These are phyloP conservation scores for Magnusiomyces magnusii DNA, from an alignment of 1,139 yeast genomes.

Conservation along the genomic window DNA sequence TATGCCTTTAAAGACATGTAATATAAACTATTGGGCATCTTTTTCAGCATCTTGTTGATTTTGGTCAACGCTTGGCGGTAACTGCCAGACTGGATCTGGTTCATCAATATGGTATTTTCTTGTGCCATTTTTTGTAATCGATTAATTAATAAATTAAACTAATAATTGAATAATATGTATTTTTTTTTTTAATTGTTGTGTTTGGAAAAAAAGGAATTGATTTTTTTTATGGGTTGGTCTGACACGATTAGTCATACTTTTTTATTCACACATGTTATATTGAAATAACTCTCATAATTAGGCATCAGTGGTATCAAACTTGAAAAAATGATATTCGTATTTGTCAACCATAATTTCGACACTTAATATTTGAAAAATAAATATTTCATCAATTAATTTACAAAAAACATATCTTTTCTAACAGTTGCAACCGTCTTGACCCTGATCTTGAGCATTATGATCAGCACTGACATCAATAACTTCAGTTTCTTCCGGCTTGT, in stretches of 20 bases:
- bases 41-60: slow-evolving; percentile 44
- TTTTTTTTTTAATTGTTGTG: too few relatives aligned
- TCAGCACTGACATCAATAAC: slow-evolving; percentile 55
- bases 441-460: slow-evolving; percentile 19
- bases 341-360: too few relatives aligned
- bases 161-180: too few relatives aligned
- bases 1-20: slow-evolving; percentile 43
- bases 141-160: neutral
- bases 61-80: slow-evolving; percentile 47
- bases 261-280: too few relatives aligned
- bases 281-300: too few relatives aligned
- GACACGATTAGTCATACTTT: too few relatives aligned
- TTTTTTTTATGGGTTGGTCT: too few relatives aligned
- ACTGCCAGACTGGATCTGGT: slow-evolving; percentile 45
- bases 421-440: slow-evolving; percentile 22
- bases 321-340: too few relatives aligned
- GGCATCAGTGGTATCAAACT: too few relatives aligned
- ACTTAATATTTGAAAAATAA: too few relatives aligned
- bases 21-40: slow-evolving; percentile 49
- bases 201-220: too few relatives aligned
- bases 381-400: neutral
- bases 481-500: slow-evolving; percentile 12
- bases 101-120: neutral
- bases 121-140: neutral
- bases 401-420: slow-evolving; percentile 3